Evolutionary conservation across 441 rosid species (phyloP), one percentile per base, ranked within the genome.

Genomic region (Erodium chrysanthum): DNA sequence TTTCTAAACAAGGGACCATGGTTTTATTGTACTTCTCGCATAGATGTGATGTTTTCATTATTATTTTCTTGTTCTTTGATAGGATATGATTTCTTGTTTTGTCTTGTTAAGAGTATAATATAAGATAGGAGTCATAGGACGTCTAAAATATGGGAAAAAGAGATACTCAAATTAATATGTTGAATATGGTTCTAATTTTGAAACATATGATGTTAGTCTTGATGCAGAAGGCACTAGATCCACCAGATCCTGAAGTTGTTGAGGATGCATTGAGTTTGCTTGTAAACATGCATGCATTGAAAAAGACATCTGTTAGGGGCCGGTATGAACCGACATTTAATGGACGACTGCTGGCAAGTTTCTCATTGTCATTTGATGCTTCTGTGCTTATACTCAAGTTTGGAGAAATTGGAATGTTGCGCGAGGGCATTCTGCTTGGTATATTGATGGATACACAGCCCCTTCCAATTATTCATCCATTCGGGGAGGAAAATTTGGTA

Each of bases 271-370:
- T 90, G 70, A 72, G 75, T 77, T 71, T 89, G 82, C 91, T 93
- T 61, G 73, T 83, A 75, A 81, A 79, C 62, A 79, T 83, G 71
- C 76, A 71, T 12, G 96, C 96, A 76, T 61, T 93, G 69, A 75
- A 72, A 65, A 86, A 78, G 78, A 65, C 73, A 70, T 81, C 86
- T 68, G 27, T 77, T n/a, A 82, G 97, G 76, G 90, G 84, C 42
- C 88, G 95, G 65, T 84, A 76, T 68, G 93, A 87, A 81, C 96
- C 98, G 64, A 90, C 98, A 73, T 90, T 88, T 83, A 89, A 86
- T 73, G 98, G 97, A 37, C 82, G 73, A 71, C 75, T 93, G 80
- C 88, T 93, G 75, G 92, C 93, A 67, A 87, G 96, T 73, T 91
- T 93, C 81, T 68, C 91, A 3, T 73, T 93, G 72, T 86, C 96